Evolutionary conservation across 192 early-diverging fungal genomes (phyloP), one percentile per base, ranked within the genome.

Genomic region (Entomortierella parvispora): DNA sequence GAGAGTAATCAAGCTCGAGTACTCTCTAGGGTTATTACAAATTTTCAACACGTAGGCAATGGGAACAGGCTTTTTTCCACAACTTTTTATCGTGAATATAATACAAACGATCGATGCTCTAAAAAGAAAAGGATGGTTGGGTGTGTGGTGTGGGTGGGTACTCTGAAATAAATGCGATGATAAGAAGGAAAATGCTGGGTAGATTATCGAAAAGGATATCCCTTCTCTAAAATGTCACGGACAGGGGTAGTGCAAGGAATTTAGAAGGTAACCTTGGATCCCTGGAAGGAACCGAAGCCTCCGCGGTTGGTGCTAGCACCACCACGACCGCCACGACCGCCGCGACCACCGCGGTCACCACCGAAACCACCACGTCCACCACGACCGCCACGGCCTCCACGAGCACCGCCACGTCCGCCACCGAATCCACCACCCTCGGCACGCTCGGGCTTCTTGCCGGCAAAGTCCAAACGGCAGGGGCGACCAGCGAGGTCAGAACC

Each of bases 381-480:
- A 20, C 62, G 45, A 58, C 84, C 80, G 34, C 83, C 72, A 22
- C 79, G 10, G 53, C 62, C 62, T 48, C 56, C 60, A 63, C 74
- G 40, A 51, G 47, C 45, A 14, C 77, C 52, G 34, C 55, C 59
- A 51, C 33, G 23, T 32, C 66, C 45, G 26, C 84, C 60, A 60
- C 78, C 79, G 62, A 68, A 62, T 53, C 47, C 81, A 33, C 58
- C 47, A 40, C 81, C 58, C 66, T 68, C 81, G 37, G 71, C 34
- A 33, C 76, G 75, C 55, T 82, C 69, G 18, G 79, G 58, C 70
- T 71, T 68, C 68, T 69, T 31, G 54, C 78, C 75, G 54, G 92
- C 90, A 83, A 90, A 99, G 83, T 99, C 97, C 52, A 96, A 82
- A 59, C 96, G 91, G 69, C 97, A 81, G 60, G 79, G 84, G 77